phyloP scores from a whole-genome alignment of 139 green algal species.

The Astrephomene gubernaculifera region DNA sequence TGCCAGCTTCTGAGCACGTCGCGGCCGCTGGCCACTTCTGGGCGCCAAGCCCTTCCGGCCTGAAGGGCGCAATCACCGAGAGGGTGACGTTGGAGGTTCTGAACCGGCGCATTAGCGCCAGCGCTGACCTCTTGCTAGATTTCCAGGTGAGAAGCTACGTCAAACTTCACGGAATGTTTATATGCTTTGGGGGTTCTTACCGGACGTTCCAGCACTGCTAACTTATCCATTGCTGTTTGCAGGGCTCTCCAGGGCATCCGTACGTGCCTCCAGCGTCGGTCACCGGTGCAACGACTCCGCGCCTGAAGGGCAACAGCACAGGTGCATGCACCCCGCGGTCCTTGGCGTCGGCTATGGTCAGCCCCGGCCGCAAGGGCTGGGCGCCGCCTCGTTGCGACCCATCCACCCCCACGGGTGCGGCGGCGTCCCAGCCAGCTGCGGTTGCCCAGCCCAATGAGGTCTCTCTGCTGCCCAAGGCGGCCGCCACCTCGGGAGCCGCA shows the following conservation, averaged over 20 bases:
- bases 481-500: too few relatives aligned
- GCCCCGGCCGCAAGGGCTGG: slow-evolving; percentile 18
- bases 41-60: slow-evolving; percentile 15
- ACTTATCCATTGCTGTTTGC: not conserved
- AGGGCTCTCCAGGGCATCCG: not conserved
- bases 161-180: too few relatives aligned
- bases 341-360: too few relatives aligned
- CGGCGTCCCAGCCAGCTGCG: too few relatives aligned
- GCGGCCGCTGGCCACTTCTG: not conserved
- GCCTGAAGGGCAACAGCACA: too few relatives aligned
- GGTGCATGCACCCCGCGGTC: too few relatives aligned
- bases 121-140: slow-evolving; percentile 35
- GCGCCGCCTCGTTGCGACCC: not conserved
- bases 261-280: too few relatives aligned
- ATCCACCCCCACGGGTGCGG: not conserved
- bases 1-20: not conserved
- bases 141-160: slow-evolving; percentile 14
- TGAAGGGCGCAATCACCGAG: not conserved
- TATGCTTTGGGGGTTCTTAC: too few relatives aligned
- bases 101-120: slow-evolving; percentile 29
- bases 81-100: slow-evolving; percentile 13
- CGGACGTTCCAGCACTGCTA: not conserved
- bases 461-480: too few relatives aligned
- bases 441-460: too few relatives aligned
- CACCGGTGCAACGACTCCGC: too few relatives aligned